Evolutionary conservation across 2,329 filamentous ascomycete genomes (phyloP).

Genomic region (Calonectria naviculata): DNA sequence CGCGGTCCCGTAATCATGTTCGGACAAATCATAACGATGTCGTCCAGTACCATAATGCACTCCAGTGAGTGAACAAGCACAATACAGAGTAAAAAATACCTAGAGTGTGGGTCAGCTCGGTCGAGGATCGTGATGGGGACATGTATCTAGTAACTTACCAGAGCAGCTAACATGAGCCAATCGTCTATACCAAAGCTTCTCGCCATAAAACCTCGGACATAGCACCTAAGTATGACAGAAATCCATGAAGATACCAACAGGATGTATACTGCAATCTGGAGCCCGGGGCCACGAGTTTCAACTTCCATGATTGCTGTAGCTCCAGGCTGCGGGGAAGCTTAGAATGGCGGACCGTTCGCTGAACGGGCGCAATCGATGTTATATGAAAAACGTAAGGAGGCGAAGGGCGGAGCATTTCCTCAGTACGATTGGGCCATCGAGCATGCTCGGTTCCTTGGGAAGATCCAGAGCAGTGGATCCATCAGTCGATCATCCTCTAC

Average conservation of each 20-base stretch:
- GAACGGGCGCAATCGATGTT: too few species aligned
- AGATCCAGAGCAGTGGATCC: too few species aligned
- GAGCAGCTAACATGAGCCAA: slow-evolving; percentile 50
- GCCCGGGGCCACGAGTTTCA: neutral
- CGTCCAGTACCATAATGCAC: slow-evolving; percentile 54
- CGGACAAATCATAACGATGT: slow-evolving; percentile 45
- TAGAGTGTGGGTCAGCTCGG: slow-evolving; percentile 7
- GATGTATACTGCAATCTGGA: neutral
- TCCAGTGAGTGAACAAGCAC: slow-evolving; percentile 46
- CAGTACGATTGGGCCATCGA: too few species aligned
- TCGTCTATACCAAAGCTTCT: slow-evolving; percentile 53
- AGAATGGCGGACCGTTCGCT: too few species aligned
- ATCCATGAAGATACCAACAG: neutral
- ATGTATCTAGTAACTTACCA: slow-evolving; percentile 33
- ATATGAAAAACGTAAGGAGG: too few species aligned
- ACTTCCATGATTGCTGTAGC: neutral
- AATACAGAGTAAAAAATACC: slow-evolving; percentile 49
- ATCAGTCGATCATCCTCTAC: too few species aligned
- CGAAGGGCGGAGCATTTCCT: too few species aligned
- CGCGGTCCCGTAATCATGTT: slow-evolving; percentile 41
- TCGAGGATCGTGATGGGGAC: too few species aligned
- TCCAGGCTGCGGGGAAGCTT: too few species aligned
- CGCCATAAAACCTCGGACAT: slow-evolving; percentile 47
- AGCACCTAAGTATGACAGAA: slow-evolving; percentile 29
- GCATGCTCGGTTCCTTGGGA: too few species aligned